Evolutionary conservation across 495 filamentous ascomycete species (phyloP).

Genomic region (Penicillium egyptiacum): DNA sequence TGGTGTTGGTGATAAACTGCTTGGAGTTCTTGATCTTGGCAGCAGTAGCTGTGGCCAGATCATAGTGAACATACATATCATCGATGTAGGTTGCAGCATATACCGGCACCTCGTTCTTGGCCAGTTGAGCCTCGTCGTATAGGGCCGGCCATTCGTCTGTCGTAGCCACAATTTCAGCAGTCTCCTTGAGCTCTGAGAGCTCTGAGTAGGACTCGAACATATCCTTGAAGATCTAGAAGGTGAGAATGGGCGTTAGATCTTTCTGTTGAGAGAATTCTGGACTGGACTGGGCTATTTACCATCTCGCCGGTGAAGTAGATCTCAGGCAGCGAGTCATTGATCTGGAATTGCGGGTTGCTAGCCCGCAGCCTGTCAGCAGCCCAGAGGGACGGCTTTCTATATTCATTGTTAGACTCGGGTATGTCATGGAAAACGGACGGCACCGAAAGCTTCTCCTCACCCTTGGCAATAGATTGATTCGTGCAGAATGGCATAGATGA

Average conservation of each 20-base stretch:
- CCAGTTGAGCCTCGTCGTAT: slow-evolving; percentile 71
- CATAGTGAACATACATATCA: slow-evolving; percentile 93
- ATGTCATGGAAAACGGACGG: neutral
- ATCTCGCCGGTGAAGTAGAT: slow-evolving; percentile 90
- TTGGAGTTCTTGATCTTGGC: slow-evolving; percentile 72
- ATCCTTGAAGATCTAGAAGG: slow-evolving; percentile 63
- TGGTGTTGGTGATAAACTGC: slow-evolving; percentile 77
- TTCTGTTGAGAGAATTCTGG: neutral
- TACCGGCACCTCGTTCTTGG: slow-evolving; percentile 79
- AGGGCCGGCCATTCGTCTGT: slow-evolving; percentile 68
- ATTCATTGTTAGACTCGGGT: slow-evolving; percentile 18
- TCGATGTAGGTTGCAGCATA: slow-evolving; percentile 84
- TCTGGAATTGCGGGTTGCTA: slow-evolving; percentile 43
- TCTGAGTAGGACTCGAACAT: slow-evolving; percentile 78
- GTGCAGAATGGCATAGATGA: slow-evolving; percentile 84
- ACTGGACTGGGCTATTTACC: slow-evolving; percentile 38
- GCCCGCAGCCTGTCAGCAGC: slow-evolving; percentile 56
- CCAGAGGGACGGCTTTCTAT: slow-evolving; percentile 59
- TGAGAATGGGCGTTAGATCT: slow-evolving; percentile 7
- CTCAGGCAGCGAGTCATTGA: slow-evolving; percentile 48
- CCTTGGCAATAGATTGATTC: slow-evolving; percentile 79
- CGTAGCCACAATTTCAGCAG: slow-evolving; percentile 68
- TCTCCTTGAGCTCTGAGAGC: slow-evolving; percentile 60
- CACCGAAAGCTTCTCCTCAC: slow-evolving; percentile 28
- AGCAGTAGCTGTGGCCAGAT: slow-evolving; percentile 70